phyloP scores from a whole-genome alignment of 352 stramenopile genomes.

The Pythium chondricola region DNA sequence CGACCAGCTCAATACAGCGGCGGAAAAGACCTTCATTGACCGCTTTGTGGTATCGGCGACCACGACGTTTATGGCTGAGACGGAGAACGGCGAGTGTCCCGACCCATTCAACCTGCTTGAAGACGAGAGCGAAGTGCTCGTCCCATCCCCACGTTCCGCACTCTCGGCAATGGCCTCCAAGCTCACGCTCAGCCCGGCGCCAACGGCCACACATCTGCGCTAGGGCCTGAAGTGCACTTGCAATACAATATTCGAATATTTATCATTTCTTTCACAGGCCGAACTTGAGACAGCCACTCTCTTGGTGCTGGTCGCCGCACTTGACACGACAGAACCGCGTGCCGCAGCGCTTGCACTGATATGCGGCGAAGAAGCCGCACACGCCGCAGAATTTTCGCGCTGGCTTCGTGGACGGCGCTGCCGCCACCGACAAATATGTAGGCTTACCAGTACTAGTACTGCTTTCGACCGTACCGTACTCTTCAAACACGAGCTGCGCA shows the following conservation, averaged over 20 bases:
- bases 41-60: constrained; percentile 57
- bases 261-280: constrained; percentile 31
- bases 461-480: constrained; percentile 22
- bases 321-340: constrained; percentile 75
- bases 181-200: constrained; percentile 2
- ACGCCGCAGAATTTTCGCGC: constrained; percentile 80
- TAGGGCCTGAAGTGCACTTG: neutral
- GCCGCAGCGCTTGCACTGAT: constrained; percentile 73
- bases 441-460: constrained; percentile 14
- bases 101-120: constrained; percentile 61
- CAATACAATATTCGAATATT: neutral
- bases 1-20: constrained; percentile 42
- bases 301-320: constrained; percentile 85
- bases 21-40: constrained; percentile 60
- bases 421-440: constrained; percentile 74
- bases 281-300: constrained; percentile 89
- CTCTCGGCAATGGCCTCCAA: constrained; percentile 8
- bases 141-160: constrained; percentile 19
- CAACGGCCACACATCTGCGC: neutral
- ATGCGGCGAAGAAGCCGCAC: constrained; percentile 77
- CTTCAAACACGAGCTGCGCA: constrained; percentile 82
- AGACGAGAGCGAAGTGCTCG: constrained; percentile 42
- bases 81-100: constrained; percentile 67
- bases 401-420: constrained; percentile 46
- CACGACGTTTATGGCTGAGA: constrained; percentile 45